These are phyloP conservation scores for Monarda citriodora DNA, from an alignment of 305 asterid genomes.

Conservation along the genomic window DNA sequence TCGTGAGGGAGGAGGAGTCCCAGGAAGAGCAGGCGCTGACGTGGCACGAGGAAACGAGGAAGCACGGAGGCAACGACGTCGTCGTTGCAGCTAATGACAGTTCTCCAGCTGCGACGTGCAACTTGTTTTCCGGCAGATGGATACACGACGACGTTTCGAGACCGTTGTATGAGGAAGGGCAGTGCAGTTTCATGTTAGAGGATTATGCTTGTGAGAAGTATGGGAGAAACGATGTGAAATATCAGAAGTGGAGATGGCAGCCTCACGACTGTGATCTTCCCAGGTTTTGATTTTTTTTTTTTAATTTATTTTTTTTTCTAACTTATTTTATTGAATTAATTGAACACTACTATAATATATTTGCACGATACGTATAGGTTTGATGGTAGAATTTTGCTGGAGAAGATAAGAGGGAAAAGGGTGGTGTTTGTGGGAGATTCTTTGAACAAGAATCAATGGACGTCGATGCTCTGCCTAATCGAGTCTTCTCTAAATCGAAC, in stretches of 20 bases:
- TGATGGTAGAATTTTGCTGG: conserved; percentile 34
- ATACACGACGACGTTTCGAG: conserved; percentile 39
- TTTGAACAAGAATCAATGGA: conserved; percentile 40
- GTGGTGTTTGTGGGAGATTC: conserved; percentile 52
- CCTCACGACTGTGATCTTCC: conserved; percentile 59
- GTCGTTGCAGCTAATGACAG: too few relatives aligned
- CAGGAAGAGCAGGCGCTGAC: background rate
- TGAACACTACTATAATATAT: too few relatives aligned
- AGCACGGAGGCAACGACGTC: background rate
- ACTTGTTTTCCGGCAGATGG: conserved; percentile 65
- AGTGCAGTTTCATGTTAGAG: conserved; percentile 40
- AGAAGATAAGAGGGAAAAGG: conserved; percentile 44
- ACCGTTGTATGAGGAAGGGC: conserved; percentile 44
- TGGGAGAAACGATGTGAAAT: conserved; percentile 47
- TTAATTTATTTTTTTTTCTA: background rate
- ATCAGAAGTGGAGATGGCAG: conserved; percentile 70
- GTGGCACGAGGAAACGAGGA: background rate
- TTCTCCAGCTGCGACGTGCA: conserved; percentile 17
- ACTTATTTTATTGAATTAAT: too few relatives aligned
- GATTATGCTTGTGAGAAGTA: conserved; percentile 43
- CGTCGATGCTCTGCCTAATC: conserved; percentile 48
- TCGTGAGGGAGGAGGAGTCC: background rate
- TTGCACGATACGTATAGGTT: conserved; percentile 17
- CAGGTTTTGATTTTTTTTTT: conserved; percentile 27
- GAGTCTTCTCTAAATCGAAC: conserved; percentile 29